These are phyloP conservation scores for Tanozyma kutaoensis DNA, from an alignment of 805 yeast species.

Conservation along the genomic window DNA sequence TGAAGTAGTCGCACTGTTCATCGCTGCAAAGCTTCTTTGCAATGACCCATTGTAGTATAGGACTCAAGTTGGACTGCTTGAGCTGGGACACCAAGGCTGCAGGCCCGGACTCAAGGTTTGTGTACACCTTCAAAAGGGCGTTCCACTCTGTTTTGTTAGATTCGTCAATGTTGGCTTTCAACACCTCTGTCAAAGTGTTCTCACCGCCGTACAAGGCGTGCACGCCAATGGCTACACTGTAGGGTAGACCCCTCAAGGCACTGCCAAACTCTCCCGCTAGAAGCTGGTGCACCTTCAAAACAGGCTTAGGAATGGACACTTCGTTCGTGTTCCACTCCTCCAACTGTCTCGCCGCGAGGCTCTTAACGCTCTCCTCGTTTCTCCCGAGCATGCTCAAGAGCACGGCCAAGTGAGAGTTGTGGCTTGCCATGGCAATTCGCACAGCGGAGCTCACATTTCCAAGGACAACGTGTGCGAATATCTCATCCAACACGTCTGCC, in stretches of 20 bases:
- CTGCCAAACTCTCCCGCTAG: conserved; percentile 38
- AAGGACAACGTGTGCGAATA: conserved; percentile 36
- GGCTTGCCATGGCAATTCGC: conserved; percentile 41
- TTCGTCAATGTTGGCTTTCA: too few relatives aligned
- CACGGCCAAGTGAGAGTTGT: conserved; percentile 59
- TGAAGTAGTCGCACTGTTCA: conserved; percentile 12
- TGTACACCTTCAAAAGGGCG: too few relatives aligned
- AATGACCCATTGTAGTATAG: not conserved
- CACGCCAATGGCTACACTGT: conserved; percentile 53
- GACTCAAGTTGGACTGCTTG: too few relatives aligned
- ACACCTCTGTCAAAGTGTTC: too few relatives aligned
- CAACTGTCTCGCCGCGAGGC: conserved; percentile 49
- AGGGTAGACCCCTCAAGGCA: conserved; percentile 36
- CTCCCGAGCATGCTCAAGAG: conserved; percentile 61
- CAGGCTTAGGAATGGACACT: conserved; percentile 35
- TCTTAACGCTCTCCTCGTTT: conserved; percentile 43
- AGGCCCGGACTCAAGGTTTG: too few relatives aligned
- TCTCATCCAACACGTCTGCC: conserved; percentile 32
- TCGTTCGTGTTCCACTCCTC: conserved; percentile 45
- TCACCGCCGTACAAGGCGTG: conserved; percentile 56
- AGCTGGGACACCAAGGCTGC: too few relatives aligned
- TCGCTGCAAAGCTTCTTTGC: conserved; percentile 5
- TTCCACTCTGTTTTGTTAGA: too few relatives aligned
- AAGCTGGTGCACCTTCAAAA: conserved; percentile 50
- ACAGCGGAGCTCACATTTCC: conserved; percentile 55